Conservation (phyloP, 2,329 filamentous ascomycete genomes). For the Corinectria fuckeliana region DNA sequence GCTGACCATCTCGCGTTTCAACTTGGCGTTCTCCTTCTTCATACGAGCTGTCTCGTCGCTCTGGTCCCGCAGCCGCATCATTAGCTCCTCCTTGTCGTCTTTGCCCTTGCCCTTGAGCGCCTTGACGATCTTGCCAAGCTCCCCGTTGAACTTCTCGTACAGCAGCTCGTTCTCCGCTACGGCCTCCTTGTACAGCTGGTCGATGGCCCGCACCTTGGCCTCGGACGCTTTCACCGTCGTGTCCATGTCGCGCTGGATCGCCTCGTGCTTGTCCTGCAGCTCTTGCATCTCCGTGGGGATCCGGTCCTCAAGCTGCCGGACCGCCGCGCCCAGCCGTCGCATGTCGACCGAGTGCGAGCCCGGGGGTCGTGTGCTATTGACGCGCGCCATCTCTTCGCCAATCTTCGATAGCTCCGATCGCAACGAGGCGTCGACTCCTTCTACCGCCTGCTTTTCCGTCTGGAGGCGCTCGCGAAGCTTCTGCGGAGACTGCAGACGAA, state of each 20-base stretch:
- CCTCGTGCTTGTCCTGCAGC: conserved; percentile 65
- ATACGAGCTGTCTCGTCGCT: conserved; percentile 78
- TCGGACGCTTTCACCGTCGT: conserved; percentile 76
- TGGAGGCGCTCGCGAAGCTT: conserved; percentile 86
- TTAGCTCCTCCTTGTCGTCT: conserved; percentile 80
- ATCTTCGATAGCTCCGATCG: conserved; percentile 81
- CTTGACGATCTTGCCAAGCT: conserved; percentile 81
- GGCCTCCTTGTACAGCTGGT: conserved; percentile 86
- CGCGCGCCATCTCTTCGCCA: conserved; percentile 75
- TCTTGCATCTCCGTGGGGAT: conserved; percentile 67
- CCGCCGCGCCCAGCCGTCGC: conserved; percentile 59
- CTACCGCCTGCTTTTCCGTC: conserved; percentile 77
- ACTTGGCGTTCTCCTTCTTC: conserved; percentile 83
- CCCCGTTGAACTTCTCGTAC: conserved; percentile 91
- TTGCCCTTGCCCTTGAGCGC: conserved; percentile 75
- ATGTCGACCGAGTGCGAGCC: conserved; percentile 48
- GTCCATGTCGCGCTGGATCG: conserved; percentile 74
- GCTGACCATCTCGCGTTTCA: conserved; percentile 83
- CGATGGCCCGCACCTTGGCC: conserved; percentile 79
- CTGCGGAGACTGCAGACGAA: conserved; percentile 74
- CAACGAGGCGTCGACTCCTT: conserved; percentile 71
- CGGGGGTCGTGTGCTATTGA: conserved; percentile 49
- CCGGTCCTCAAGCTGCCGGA: conserved; percentile 71
- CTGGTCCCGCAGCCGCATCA: conserved; percentile 72
- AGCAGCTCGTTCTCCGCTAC: conserved; percentile 91